Percentiles rank a stretch among this genome's conserved stretches.
Conservation (phyloP, 495 filamentous ascomycete genomes). For the Rhizodiscina lignyota region DNA sequence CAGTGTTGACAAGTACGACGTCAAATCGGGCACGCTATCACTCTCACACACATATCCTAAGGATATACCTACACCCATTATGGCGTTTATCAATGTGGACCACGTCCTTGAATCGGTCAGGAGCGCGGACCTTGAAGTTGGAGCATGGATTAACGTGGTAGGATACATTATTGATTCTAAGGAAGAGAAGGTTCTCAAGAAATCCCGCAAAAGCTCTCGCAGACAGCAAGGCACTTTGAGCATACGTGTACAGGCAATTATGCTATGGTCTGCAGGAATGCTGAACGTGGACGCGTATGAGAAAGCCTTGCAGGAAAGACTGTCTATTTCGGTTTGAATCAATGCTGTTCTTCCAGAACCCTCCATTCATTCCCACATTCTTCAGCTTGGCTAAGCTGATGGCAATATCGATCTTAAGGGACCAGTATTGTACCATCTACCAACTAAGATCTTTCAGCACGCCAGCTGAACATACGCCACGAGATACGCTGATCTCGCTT, state of each 20-base stretch:
- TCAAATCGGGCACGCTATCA: constrained; percentile 40
- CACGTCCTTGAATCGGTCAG: constrained; percentile 49
- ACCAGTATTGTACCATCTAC: too few relatives aligned
- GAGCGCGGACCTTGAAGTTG: constrained; percentile 44
- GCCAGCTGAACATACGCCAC: too few relatives aligned
- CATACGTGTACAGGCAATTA: constrained; percentile 42
- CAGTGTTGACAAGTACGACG: constrained; percentile 57
- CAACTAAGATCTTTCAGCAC: too few relatives aligned
- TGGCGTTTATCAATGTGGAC: constrained; percentile 49
- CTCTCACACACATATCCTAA: constrained; percentile 45
- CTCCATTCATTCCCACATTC: too few relatives aligned
- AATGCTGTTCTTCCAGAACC: too few relatives aligned
- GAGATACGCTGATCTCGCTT: too few relatives aligned
- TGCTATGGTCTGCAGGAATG: constrained; percentile 49
- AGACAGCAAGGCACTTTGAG: constrained; percentile 1
- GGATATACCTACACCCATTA: constrained; percentile 25
- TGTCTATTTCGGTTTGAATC: too few relatives aligned
- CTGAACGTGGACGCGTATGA: constrained; percentile 51
- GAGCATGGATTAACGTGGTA: constrained; percentile 84
- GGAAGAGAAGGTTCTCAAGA: too few relatives aligned
- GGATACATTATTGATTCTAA: constrained; percentile 53
- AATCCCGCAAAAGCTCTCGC: too few relatives aligned
- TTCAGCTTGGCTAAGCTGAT: too few relatives aligned
- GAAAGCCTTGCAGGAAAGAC: too few relatives aligned
- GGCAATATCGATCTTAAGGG: too few relatives aligned